phyloP scores from a whole-genome alignment of 2,329 filamentous ascomycete genomes.

The Xylariales sp. region DNA sequence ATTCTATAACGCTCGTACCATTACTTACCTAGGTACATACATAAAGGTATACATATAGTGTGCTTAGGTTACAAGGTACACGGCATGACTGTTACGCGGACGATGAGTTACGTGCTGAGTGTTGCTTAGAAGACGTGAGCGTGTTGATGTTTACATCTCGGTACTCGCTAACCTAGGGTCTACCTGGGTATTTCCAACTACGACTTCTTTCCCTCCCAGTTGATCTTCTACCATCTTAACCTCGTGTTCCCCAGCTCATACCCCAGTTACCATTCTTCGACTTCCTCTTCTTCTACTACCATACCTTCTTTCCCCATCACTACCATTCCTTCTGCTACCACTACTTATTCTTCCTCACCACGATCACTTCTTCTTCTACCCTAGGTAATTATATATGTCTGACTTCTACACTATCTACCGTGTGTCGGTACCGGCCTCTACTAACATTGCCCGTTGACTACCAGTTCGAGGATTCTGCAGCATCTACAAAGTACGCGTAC shows the following conservation, averaged over 20 bases:
- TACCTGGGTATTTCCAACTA: neutral
- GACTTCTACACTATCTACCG: too few relatives aligned
- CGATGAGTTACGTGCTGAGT: neutral
- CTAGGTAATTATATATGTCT: too few relatives aligned
- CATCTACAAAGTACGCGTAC: neutral
- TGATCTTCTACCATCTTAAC: neutral
- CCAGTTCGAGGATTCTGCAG: neutral
- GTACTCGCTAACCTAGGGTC: neutral
- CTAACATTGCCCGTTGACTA: neutral
- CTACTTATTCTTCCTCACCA: neutral
- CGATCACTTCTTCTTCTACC: too few relatives aligned
- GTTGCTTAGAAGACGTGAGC: neutral
- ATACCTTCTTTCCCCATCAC: neutral
- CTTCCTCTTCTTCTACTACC: neutral
- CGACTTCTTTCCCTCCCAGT: neutral
- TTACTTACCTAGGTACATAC: neutral
- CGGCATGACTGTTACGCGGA: neutral
- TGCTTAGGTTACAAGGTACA: neutral
- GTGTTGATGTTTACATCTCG: slow-evolving; percentile 2
- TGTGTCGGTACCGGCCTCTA: too few relatives aligned
- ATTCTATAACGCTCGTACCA: neutral
- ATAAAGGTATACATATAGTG: too few relatives aligned
- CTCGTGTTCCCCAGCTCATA: neutral
- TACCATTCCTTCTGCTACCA: neutral
- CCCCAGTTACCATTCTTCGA: neutral